Base-by-base conservation (phyloP, 2,329 filamentous ascomycete genomes). In the Claviceps sp. region DNA sequence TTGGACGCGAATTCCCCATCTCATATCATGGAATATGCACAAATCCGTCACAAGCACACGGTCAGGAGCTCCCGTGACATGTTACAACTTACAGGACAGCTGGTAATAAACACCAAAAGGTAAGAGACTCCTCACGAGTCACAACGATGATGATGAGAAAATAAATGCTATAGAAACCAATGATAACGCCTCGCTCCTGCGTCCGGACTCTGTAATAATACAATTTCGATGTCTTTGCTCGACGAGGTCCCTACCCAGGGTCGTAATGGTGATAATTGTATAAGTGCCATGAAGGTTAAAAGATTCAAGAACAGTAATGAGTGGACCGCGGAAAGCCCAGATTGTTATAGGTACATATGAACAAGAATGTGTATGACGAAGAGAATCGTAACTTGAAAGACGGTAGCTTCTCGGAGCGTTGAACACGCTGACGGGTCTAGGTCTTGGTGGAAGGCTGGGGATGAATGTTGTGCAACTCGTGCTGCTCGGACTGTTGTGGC, bases 391-490 rank as follows among this genome's bases (percentile, higher is more conserved):
- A 7, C 2, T n/a, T 10, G 43, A 42, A 19, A 19, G 17, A 11
- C 4, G 7, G 19, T 17, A 43, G 6, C 10, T 6, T 7, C 41
- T 6, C 7, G 11, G 17, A 2, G 8, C 26, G n/a, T 34, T 34
- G 30, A 34, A n/a, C n/a, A 11, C 26, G 24, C 16, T 17, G 34
- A 17, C 19, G 11, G 37, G 40, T 19, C 24, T 46, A 54, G 16
- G 16, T 44, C 40, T 51, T 48, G 39, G 45, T 26, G n/a, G 37
- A 37, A 44, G 48, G 41, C 17, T 11, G 51, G 37, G 51, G 47
- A 16, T 37, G 51, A 24, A 52, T 43, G 1, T 46, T 47, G 41
- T 49, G 51, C 47, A 52, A 24, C 30, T 49, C 39, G 17, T 52
- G 48, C 34, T 53, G 49, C 42, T 47, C 49, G 11, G 49, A 41